phyloP scores from a whole-genome alignment of 2,329 filamentous ascomycete species.

The Fusarium avenaceum region DNA sequence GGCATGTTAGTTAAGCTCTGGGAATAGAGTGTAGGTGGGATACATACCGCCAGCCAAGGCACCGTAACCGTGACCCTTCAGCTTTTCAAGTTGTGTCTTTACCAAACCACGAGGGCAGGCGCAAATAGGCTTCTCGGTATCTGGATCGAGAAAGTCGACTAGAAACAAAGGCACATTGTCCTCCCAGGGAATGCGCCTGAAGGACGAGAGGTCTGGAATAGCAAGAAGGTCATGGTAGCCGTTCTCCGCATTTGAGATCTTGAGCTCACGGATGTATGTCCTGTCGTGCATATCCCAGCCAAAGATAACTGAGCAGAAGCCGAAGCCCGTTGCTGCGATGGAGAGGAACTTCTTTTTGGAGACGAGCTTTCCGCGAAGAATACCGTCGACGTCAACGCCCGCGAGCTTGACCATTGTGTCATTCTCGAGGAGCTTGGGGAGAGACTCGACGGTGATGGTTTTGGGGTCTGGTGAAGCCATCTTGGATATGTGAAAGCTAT shows the following conservation, averaged over 20 bases:
- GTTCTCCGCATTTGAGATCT: conserved; percentile 90
- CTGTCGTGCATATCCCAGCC: conserved; percentile 98
- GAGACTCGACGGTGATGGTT: conserved; percentile 70
- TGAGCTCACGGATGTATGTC: conserved; percentile 87
- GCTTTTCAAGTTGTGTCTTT: conserved; percentile 74
- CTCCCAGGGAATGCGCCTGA: conserved; percentile 92
- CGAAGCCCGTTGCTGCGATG: conserved; percentile 84
- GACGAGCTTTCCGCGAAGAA: conserved; percentile 89
- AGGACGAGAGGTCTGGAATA: conserved; percentile 81
- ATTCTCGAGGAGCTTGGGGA: conserved; percentile 75
- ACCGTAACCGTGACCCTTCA: conserved; percentile 76
- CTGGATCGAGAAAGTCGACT: conserved; percentile 85
- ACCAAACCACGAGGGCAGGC: conserved; percentile 85
- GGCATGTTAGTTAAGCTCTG: not conserved
- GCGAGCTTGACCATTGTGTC: conserved; percentile 89
- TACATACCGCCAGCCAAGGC: conserved; percentile 89
- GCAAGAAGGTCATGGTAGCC: conserved; percentile 90
- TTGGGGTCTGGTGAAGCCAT: conserved; percentile 49
- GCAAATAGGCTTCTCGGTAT: conserved; percentile 77
- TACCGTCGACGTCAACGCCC: conserved; percentile 88
- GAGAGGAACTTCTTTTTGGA: conserved; percentile 94
- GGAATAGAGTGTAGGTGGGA: too few species aligned
- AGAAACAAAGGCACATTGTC: conserved; percentile 87
- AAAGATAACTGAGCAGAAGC: conserved; percentile 94
- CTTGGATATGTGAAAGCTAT: conserved; percentile 19